Evolutionary conservation across 352 stramenopile genomes (phyloP), one percentile per base, ranked within the genome.

Genomic region (Phytophthora rubi): DNA sequence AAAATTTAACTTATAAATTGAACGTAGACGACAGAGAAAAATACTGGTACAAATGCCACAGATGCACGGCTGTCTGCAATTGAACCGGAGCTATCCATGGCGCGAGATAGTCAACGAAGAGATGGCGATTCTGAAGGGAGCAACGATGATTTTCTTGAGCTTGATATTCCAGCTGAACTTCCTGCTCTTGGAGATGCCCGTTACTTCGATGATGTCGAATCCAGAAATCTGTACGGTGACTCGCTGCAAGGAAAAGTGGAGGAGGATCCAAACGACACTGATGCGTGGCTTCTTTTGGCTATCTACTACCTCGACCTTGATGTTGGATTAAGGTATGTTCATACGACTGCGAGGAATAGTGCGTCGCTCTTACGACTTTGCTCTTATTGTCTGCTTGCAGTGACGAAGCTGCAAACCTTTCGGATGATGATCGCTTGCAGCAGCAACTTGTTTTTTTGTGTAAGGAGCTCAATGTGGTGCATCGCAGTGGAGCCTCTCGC

Each of bases 211-310:
- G 47, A 67, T 35, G 49, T 73, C 44, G 58, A 79, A 37, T 37
- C 65, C 6, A 58, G 32, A 47, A 69, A 65, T 32, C 48, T 33
- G 9, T 62, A 73, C 48, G 61, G 57, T 6, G 52, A 74, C 21
- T 47, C 47, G 9, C 53, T 89, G 9, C 69, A 82, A 73, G 47
- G 59, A 59, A 75, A 57, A 16, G 60, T 88, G 12, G 55, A 81
- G 16, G 32, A 76, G 35, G 32, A 71, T 35, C 59, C 77, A 28
- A 73, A 35, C 7, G 69, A 85, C 15, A 75, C 61, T 23, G 70
- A 79, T 53, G 76, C 77, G 1, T 89, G 82, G 82, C 65, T 89
- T 26, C 62, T 80, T 53, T 54, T 89, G n/a, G 80, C 82, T 44
- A 76, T 89, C 39, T 69, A 70, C 42, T 76, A 89, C 28, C 73